Evolutionary conservation across 352 stramenopile species (phyloP).

Genomic region (Blastocystis hominis): DNA sequence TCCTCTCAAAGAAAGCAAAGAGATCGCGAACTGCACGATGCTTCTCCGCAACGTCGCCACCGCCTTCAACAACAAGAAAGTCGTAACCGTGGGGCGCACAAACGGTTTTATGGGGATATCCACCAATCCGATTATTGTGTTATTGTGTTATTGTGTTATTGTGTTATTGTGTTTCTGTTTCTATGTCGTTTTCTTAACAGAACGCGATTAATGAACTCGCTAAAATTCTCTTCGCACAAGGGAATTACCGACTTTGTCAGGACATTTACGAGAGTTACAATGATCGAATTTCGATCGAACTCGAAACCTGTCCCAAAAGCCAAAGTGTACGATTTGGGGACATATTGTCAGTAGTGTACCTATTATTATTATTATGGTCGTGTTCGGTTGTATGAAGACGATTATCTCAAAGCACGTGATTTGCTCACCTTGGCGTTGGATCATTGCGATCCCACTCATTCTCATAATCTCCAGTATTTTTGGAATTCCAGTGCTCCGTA

Average conservation of each 20-base stretch:
- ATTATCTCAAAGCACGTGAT: neutral
- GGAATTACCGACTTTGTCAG: neutral
- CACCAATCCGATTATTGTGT: neutral
- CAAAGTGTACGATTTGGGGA: neutral
- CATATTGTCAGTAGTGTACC: neutral
- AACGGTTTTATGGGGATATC: conserved; percentile 21
- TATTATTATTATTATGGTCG: conserved; percentile 19
- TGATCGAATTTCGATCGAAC: neutral
- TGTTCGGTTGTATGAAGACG: neutral
- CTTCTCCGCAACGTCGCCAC: neutral
- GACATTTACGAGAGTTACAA: conserved; percentile 29
- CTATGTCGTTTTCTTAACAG: neutral
- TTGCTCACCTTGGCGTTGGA: neutral
- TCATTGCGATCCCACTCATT: neutral
- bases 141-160: no score
- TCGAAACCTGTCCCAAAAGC: neutral
- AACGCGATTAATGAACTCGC: neutral
- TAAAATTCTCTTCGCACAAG: neutral
- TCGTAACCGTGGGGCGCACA: neutral
- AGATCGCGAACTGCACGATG: conserved; percentile 3
- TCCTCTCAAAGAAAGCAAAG: neutral
- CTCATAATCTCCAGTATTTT: neutral
- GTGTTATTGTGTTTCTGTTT: no score
- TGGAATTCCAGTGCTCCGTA: neutral
- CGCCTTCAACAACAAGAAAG: conserved; percentile 13